A percentile compares a stretch with the other conserved stretches of the same genome.
Evolutionary conservation across 352 stramenopile genomes (phyloP).

Genomic region (Phytophthora meadii): DNA sequence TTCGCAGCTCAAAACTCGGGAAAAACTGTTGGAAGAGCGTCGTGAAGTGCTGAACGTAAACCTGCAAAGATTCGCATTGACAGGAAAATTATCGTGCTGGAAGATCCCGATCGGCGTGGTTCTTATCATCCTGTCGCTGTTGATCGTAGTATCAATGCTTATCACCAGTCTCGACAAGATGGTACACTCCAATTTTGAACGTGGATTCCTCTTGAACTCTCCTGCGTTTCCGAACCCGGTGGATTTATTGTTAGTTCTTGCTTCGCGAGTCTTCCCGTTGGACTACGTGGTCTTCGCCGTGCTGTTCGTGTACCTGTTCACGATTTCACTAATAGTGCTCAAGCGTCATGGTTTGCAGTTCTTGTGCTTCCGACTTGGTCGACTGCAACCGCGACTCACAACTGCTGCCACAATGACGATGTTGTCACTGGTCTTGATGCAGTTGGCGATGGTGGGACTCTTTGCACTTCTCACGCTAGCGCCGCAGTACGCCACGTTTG

Average conservation of each 20-base stretch:
- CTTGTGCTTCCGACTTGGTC: slow-evolving; percentile 78
- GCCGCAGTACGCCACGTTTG: slow-evolving; percentile 87
- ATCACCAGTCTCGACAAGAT: slow-evolving; percentile 87
- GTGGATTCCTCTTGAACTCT: slow-evolving; percentile 75
- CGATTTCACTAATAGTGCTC: slow-evolving; percentile 77
- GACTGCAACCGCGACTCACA: slow-evolving; percentile 76
- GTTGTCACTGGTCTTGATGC: slow-evolving; percentile 80
- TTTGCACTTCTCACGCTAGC: slow-evolving; percentile 84
- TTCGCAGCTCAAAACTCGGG: slow-evolving; percentile 72
- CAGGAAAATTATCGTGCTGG: slow-evolving; percentile 59
- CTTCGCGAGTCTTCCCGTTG: slow-evolving; percentile 78
- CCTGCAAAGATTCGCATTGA: slow-evolving; percentile 58
- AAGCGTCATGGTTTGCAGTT: slow-evolving; percentile 81
- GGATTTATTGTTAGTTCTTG: slow-evolving; percentile 75
- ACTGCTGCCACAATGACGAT: slow-evolving; percentile 80
- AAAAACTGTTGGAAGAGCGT: slow-evolving; percentile 72
- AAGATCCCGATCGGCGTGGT: slow-evolving; percentile 72
- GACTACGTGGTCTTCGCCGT: slow-evolving; percentile 86
- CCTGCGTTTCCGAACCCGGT: slow-evolving; percentile 76
- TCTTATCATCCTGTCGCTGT: slow-evolving; percentile 67
- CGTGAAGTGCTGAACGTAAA: slow-evolving; percentile 75
- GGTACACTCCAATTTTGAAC: slow-evolving; percentile 70
- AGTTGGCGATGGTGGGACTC: slow-evolving; percentile 82
- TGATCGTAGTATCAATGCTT: slow-evolving; percentile 76
- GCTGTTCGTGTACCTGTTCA: slow-evolving; percentile 83